Conservation (phyloP, 345 rosid genomes). For the Clarkia xantiana region DNA sequence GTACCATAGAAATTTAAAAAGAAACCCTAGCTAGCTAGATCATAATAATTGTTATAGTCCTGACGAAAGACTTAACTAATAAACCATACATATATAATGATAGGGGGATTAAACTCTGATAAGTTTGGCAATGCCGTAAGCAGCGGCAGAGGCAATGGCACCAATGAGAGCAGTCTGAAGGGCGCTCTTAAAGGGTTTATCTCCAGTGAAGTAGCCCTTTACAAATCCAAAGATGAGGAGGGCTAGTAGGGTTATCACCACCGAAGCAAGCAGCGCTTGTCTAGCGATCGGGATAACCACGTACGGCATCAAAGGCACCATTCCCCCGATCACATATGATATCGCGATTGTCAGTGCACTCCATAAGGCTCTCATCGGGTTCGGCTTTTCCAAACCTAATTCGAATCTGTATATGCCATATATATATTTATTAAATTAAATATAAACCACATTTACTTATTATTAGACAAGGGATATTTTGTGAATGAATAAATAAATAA, state of each 20-base stretch:
- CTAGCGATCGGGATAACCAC: conserved; percentile 52
- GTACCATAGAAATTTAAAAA: no score
- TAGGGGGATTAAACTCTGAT: conserved; percentile 7
- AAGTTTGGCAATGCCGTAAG: conserved; percentile 66
- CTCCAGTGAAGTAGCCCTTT: conserved; percentile 73
- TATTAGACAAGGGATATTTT: no score
- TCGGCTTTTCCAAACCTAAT: conserved; percentile 80
- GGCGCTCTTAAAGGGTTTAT: conserved; percentile 54
- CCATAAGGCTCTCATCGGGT: conserved; percentile 66
- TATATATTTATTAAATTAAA: not conserved
- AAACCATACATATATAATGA: no score
- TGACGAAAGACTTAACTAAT: no score
- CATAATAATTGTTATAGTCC: no score
- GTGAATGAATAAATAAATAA: no score
- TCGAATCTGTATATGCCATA: conserved; percentile 43
- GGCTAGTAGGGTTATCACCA: conserved; percentile 47
- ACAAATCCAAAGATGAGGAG: conserved; percentile 64
- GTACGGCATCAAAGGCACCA: conserved; percentile 68
- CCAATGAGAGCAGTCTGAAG: conserved; percentile 65
- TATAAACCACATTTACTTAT: no score
- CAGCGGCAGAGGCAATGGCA: conserved; percentile 78
- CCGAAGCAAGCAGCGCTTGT: conserved; percentile 62
- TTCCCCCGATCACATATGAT: conserved; percentile 64
- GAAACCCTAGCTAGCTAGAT: no score
- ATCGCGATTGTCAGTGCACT: conserved; percentile 56